A percentile compares a stretch with the other conserved stretches of the same genome.
phyloP scores from a whole-genome alignment of 108 stramenopile genomes.

The Nitzschia sp. region DNA sequence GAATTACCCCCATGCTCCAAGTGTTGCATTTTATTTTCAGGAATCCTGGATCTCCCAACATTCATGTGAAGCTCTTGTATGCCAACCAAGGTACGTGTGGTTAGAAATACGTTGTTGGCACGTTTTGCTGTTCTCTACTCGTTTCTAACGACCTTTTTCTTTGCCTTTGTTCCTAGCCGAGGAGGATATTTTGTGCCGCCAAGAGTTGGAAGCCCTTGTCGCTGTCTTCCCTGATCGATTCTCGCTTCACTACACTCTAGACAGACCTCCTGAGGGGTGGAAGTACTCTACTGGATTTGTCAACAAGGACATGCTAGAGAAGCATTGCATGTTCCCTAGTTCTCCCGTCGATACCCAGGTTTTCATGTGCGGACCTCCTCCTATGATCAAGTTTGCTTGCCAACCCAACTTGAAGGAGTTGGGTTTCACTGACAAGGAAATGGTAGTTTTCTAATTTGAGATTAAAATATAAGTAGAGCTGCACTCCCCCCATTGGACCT shows the following conservation, averaged over 20 bases:
- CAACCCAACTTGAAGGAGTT: slow-evolving; percentile 84
- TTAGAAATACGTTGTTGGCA: not conserved
- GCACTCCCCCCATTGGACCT: too few species aligned
- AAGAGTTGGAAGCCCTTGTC: slow-evolving; percentile 84
- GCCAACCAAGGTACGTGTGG: slow-evolving; percentile 70
- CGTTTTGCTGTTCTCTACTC: not conserved
- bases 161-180: slow-evolving; percentile 45
- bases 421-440: slow-evolving; percentile 84
- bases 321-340: slow-evolving; percentile 55
- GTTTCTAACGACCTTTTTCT: not conserved
- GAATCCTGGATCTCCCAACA: slow-evolving; percentile 36
- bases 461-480: not conserved
- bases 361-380: slow-evolving; percentile 98
- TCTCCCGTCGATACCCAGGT: slow-evolving; percentile 66
- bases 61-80: slow-evolving; percentile 76
- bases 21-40: slow-evolving; percentile 70
- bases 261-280: slow-evolving; percentile 68
- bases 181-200: slow-evolving; percentile 91
- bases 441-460: slow-evolving; percentile 79
- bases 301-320: slow-evolving; percentile 87
- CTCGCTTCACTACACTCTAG: slow-evolving; percentile 89
- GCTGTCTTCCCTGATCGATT: slow-evolving; percentile 72
- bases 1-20: slow-evolving; percentile 98
- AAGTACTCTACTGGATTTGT: slow-evolving; percentile 88
- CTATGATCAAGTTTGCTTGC: slow-evolving; percentile 98